Conservation (phyloP, 805 yeast genomes). For the Cyberlindnera sargentensis region DNA sequence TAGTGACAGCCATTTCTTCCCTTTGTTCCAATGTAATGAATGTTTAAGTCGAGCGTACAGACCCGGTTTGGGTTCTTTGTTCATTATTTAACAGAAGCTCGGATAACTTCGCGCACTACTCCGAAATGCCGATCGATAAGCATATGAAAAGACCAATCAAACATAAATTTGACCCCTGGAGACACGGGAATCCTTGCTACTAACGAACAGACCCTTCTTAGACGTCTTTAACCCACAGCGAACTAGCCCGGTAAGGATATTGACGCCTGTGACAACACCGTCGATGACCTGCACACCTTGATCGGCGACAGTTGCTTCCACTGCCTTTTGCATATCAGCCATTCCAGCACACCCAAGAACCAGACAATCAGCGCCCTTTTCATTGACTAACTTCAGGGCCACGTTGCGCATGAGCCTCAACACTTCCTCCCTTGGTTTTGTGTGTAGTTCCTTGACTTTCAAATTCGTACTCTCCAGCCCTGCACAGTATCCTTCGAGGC, state of each 20-base stretch:
- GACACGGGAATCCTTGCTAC: constrained; percentile 14
- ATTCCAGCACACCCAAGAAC: constrained; percentile 30
- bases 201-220: constrained; percentile 22
- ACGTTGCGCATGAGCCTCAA: constrained; percentile 21
- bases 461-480: constrained; percentile 27
- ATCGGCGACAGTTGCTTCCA: constrained; percentile 13
- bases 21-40: too few relatives aligned
- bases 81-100: background rate
- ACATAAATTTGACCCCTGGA: constrained; percentile 19
- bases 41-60: too few relatives aligned
- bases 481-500: constrained; percentile 26
- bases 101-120: background rate
- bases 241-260: constrained; percentile 18
- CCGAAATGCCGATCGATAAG: background rate
- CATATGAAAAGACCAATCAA: background rate
- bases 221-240: constrained; percentile 24
- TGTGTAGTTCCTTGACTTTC: constrained; percentile 27
- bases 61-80: too few relatives aligned
- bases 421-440: constrained; percentile 27
- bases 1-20: background rate
- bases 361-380: constrained; percentile 24
- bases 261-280: constrained; percentile 24
- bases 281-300: constrained; percentile 21
- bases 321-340: constrained; percentile 24
- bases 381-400: constrained; percentile 22